phyloP scores from a whole-genome alignment of 2,329 filamentous ascomycete genomes.

The Beauveria rudraprayagi region DNA sequence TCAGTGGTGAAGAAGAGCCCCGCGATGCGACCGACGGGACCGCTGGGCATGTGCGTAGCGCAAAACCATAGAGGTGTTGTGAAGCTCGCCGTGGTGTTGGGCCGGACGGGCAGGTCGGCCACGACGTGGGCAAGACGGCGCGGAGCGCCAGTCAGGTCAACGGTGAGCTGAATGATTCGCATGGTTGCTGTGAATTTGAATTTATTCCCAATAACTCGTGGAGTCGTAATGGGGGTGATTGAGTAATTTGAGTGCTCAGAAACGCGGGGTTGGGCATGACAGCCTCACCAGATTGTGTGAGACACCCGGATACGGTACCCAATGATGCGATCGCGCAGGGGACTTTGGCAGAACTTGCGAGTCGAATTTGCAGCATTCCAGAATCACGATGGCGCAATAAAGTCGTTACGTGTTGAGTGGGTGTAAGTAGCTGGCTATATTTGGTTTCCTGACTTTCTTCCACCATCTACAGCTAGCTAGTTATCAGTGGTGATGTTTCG shows the following conservation, averaged over 20 bases:
- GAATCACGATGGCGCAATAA: too few species aligned
- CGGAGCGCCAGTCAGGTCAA: slow-evolving; percentile 8
- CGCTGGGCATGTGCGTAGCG: slow-evolving; percentile 1
- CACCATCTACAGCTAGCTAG: too few species aligned
- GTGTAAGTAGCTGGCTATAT: too few species aligned
- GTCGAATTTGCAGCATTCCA: too few species aligned
- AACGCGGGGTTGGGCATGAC: not conserved
- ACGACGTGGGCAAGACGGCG: slow-evolving; percentile 3
- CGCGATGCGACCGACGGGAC: slow-evolving; percentile 4
- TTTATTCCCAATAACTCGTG: not conserved
- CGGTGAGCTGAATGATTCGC: slow-evolving; percentile 2
- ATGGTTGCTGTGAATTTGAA: not conserved
- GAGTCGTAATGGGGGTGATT: not conserved
- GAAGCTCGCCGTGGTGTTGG: slow-evolving; percentile 1
- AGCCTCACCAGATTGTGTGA: too few species aligned
- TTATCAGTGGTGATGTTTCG: too few species aligned
- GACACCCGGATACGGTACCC: too few species aligned
- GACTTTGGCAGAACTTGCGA: too few species aligned
- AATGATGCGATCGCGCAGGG: too few species aligned
- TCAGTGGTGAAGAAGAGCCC: not conserved
- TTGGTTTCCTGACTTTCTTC: too few species aligned
- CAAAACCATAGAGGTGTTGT: slow-evolving; percentile 11
- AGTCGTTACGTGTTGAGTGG: too few species aligned
- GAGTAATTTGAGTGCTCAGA: not conserved
- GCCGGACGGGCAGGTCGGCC: slow-evolving; percentile 5